Evolutionary conservation across 139 green algal genomes (phyloP).

Genomic region (Zygnema circumcarinatum): DNA sequence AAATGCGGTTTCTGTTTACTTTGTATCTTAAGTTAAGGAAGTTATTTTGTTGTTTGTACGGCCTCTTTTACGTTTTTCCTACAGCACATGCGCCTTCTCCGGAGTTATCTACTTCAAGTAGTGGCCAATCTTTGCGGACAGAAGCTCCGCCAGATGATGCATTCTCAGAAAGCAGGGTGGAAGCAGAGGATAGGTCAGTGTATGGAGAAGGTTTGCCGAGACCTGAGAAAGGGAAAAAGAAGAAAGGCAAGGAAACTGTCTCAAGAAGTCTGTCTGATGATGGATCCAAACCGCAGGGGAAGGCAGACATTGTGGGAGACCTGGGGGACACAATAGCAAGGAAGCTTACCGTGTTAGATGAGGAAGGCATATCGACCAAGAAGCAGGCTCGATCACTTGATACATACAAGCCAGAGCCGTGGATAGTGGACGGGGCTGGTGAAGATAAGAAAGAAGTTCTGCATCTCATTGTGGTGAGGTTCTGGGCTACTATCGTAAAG

Average conservation of each 20-base stretch:
- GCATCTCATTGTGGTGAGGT: constrained; percentile 43
- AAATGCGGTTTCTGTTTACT: too few relatives aligned
- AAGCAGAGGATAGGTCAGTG: background rate
- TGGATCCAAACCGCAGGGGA: background rate
- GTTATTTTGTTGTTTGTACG: background rate
- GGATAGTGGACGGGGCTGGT: constrained; percentile 9
- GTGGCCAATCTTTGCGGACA: background rate
- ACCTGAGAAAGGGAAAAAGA: constrained; percentile 2
- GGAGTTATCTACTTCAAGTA: background rate
- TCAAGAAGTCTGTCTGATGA: background rate
- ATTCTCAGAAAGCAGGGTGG: background rate
- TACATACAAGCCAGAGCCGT: constrained; percentile 23
- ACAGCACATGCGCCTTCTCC: background rate
- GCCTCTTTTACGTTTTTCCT: background rate
- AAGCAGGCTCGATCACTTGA: background rate
- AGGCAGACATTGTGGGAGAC: background rate
- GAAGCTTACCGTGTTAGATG: background rate
- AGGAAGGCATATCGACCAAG: background rate
- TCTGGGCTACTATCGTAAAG: too few relatives aligned
- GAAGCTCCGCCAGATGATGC: background rate
- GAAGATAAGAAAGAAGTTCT: constrained; percentile 27
- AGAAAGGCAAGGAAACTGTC: background rate
- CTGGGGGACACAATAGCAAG: background rate
- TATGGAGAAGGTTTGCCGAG: background rate
- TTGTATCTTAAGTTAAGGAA: too few relatives aligned